Base-by-base conservation (phyloP, 805 yeast species). In the Myxozyma melibiosi region DNA sequence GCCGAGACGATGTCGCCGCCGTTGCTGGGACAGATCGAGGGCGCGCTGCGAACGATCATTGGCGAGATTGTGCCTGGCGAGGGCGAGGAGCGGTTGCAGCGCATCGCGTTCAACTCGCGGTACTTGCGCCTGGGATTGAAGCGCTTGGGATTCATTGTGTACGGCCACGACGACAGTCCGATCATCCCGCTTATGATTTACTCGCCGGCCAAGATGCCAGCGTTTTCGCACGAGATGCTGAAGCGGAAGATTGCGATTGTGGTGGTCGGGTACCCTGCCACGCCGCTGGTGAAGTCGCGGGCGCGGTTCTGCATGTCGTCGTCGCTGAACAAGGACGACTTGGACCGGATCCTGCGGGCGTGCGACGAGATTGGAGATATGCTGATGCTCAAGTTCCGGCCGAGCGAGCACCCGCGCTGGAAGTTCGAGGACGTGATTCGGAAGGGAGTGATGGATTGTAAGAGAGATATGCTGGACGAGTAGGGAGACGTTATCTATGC, bases 251-350 rank as follows among this genome's bases (percentile, higher is more conserved):
- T 94, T 59, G 99, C 99, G 2, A 91, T 92, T 47, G 99, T 94
- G 34, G 85, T 92, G 62, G 98, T 92, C 42, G 97, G 98, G 35
- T 94, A 94, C 71, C 99, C 99, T 9, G 99, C 99, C 0, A 92
- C 98, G 0, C 96, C 96, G 34, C 79, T 94, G 64, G 84, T 89
- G 41, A 83, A 90, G 35, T 87, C 96, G 4, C 84, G 99, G 74
- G 90, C 90, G 27, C 83, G 99, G 72, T 83, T 94, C 67, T 94
- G 99, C 78, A 85, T 94, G 66, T 86, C 96, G 53, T 77, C 97
- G 0, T 87, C 98, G 0, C 79, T 95, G 67, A 94, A 96, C 31
- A 94, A 94, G 74, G 92, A 88, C 67, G 99, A 94, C 73, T 81
- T 94, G 67, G 99, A 94, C 70, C 80, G 83, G 65, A 79, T 90